Conservation (phyloP, 768 basidiomycete species). For the Tulasnella sp. region DNA sequence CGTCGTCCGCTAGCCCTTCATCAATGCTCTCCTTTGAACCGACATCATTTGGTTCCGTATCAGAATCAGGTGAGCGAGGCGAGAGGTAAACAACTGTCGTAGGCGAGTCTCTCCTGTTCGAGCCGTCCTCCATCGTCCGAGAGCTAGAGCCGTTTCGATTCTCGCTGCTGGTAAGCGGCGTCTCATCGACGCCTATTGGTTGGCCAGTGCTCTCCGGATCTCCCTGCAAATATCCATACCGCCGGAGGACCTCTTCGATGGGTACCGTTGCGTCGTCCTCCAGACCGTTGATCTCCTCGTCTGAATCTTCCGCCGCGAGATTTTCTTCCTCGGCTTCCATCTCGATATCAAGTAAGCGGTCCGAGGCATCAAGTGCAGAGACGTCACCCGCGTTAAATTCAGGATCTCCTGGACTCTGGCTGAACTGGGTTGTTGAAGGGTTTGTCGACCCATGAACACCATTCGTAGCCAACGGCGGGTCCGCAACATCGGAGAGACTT, state of each 20-base stretch:
- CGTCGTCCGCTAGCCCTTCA: neutral
- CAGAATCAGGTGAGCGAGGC: neutral
- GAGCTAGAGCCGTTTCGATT: neutral
- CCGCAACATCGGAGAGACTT: neutral
- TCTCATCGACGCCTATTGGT: neutral
- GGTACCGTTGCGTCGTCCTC: slow-evolving; percentile 41
- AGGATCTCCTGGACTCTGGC: neutral
- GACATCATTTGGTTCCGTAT: slow-evolving; percentile 13
- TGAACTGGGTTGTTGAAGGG: neutral
- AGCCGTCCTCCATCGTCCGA: neutral
- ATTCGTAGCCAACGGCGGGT: neutral
- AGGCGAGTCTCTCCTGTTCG: neutral
- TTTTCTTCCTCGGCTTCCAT: slow-evolving; percentile 32
- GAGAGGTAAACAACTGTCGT: neutral
- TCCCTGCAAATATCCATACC: slow-evolving; percentile 37
- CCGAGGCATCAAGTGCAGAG: slow-evolving; percentile 31
- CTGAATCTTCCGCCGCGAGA: slow-evolving; percentile 29
- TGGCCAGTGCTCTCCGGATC: neutral
- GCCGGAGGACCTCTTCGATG: slow-evolving; percentile 40
- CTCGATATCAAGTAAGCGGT: slow-evolving; percentile 32
- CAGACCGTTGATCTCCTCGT: slow-evolving; percentile 37
- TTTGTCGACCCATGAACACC: neutral
- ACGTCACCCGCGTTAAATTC: slow-evolving; percentile 32
- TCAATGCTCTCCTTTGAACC: neutral
- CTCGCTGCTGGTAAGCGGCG: neutral